Base-by-base conservation (phyloP, 129 eudicot species). In the Arctium lappa region DNA sequence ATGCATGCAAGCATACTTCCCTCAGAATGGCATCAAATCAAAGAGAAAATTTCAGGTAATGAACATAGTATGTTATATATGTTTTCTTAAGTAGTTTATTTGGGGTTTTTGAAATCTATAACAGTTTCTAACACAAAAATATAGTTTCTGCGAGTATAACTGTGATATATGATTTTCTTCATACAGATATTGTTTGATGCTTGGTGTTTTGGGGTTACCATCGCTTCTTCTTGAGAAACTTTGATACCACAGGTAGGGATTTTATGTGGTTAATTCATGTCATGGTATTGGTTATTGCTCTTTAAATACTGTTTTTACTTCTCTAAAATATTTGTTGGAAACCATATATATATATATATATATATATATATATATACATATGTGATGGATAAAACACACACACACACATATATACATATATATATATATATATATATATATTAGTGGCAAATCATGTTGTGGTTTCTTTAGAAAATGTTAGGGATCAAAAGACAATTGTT, bases 1-100 rank as follows among this genome's bases (percentile, higher is more conserved):
- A 81, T 56, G 73, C 72, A 73, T 81, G 84, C 72, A 81, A 73
- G 12, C 63, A 81, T 37, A 56, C 33, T 77, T 60, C 53, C 53
- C 18, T 77, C 81, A 63, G 11, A 60, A 29, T 50, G 36, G 16
- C 84, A 72, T 80, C 78, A 80, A 50, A 72, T 72, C n/a, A 80
- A 72, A 33, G 84, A 72, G 8, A 13, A 12, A 34, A 1, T 37
- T 81, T 73, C 79, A 73, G 79, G 84, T 81, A 73, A 36, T 71
- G 38, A 7, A 65, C 4, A 65, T 65, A 18, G 32, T 6, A 5
- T 40, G 46, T 40, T 40, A 63, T 79, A 6, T 40, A 2, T 80
- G 50, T 70, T 70, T 11, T 34, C 34, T 80, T 11, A 16, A 48
- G 31, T 48, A 16, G 77, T 80, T 70, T 48, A n/a, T 71, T 70